Conservation (phyloP, 306 rosid species). For the Echinosophora koreensis region DNA sequence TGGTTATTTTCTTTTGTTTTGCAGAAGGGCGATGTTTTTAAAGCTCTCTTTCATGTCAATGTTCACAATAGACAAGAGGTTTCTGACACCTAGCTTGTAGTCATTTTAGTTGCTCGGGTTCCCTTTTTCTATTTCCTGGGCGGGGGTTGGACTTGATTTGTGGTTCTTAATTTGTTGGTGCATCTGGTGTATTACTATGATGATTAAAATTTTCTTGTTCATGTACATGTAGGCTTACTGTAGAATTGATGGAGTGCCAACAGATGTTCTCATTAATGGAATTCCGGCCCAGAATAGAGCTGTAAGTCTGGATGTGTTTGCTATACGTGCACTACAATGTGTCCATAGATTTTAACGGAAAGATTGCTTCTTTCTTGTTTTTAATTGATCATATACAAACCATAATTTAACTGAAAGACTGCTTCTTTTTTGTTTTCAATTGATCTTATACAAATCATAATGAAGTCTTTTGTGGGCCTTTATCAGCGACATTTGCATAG, state of each 20-base stretch:
- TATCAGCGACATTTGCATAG: not conserved
- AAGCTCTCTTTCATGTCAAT: slow-evolving; percentile 81
- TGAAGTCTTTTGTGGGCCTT: not conserved
- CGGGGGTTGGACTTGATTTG: not conserved
- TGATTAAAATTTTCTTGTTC: slow-evolving; percentile 14
- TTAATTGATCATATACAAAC: slow-evolving; percentile 16
- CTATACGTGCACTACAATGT: not conserved
- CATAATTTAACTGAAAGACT: not conserved
- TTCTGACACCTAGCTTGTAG: slow-evolving; percentile 19
- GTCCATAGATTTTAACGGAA: not conserved
- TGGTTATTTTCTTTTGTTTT: slow-evolving; percentile 42
- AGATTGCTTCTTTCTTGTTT: not conserved
- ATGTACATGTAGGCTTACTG: slow-evolving; percentile 76
- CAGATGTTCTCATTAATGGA: slow-evolving; percentile 76
- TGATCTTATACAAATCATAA: slow-evolving; percentile 19
- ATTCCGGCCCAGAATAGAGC: slow-evolving; percentile 89
- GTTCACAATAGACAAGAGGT: slow-evolving; percentile 90
- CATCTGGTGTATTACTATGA: slow-evolving; percentile 31
- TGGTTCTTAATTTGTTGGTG: not conserved
- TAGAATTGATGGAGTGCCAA: slow-evolving; percentile 81
- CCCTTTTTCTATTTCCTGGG: not conserved
- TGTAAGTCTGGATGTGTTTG: slow-evolving; percentile 63
- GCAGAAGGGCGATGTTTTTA: slow-evolving; percentile 83
- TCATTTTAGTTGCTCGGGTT: slow-evolving; percentile 3
- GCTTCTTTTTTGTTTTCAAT: not conserved